A percentile compares a stretch with the other conserved stretches of the same genome.
Evolutionary conservation across 2,329 filamentous ascomycete genomes (phyloP).

Genomic region (Trichophyton verrucosum): DNA sequence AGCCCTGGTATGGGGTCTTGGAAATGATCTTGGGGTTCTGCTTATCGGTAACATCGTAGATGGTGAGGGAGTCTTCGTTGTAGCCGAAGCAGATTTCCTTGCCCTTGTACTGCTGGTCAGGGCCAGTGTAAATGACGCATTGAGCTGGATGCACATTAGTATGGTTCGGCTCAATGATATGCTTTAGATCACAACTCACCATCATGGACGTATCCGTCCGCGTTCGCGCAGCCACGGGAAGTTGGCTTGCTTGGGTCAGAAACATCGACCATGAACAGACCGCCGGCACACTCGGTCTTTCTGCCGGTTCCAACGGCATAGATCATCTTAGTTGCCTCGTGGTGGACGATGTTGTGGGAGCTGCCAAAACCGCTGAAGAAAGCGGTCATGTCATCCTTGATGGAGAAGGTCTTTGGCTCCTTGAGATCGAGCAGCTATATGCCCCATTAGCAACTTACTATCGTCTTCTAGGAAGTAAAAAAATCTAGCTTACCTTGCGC

Average conservation of each 20-base stretch:
- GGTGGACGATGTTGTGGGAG: constrained; percentile 40
- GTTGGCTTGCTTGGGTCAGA: constrained; percentile 42
- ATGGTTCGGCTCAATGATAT: no score
- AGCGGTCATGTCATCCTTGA: constrained; percentile 31
- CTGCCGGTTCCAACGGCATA: constrained; percentile 38
- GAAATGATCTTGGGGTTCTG: constrained; percentile 35
- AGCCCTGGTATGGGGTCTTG: constrained; percentile 44
- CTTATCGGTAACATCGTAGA: constrained; percentile 16
- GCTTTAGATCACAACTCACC: constrained; percentile 16
- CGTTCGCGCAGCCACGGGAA: constrained; percentile 41
- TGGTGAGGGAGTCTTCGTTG: constrained; percentile 31
- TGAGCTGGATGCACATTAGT: constrained; percentile 26
- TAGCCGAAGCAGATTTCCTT: constrained; percentile 46
- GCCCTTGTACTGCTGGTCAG: constrained; percentile 37
- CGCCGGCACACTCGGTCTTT: constrained; percentile 38
- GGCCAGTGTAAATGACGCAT: constrained; percentile 45
- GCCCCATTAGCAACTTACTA: constrained; percentile 17
- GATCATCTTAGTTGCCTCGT: constrained; percentile 35
- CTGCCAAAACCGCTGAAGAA: constrained; percentile 34
- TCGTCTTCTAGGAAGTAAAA: not conserved
- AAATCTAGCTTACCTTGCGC: constrained; percentile 29
- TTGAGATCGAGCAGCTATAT: constrained; percentile 36
- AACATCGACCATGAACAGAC: constrained; percentile 49
- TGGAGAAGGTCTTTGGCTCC: constrained; percentile 32
- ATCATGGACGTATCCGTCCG: constrained; percentile 50